Base-by-base conservation (phyloP, 805 yeast species). In the Saccharomycopsis vini region DNA sequence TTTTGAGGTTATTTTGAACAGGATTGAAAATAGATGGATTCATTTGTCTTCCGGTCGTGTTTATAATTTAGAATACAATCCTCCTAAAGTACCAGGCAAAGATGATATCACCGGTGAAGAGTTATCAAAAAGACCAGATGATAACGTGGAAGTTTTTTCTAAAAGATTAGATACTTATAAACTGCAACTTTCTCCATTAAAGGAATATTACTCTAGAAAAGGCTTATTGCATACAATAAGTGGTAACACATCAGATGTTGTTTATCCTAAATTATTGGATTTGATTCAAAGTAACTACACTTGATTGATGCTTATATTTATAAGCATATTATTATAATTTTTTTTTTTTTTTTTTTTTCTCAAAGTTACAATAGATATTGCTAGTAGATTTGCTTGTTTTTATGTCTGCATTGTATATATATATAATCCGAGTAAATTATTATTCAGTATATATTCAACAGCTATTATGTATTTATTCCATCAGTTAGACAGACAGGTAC, bases 101-200 rank as follows among this genome's bases (percentile, higher is more conserved):
- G 97, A 89, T 56, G 97, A 89, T 59, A 56, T 87, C 2, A 89
- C 97, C 0, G 96, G 96, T 0, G 97, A 89, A 57, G 80, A 85
- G 2, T 68, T 89, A 45, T 62, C 73, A 15, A 84, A 87, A 62
- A 72, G 97, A 49, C 69, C 79, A 0, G 97, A 89, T 56, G 97
- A 89, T 59, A 83, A 79, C 16, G 80, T 79, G 1, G 83, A 71
- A 48, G 81, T 82, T 0, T 81, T 89, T 55, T 72, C 73, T 48
- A 70, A 72, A 51, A 64, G 97, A 51, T 61, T 90, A 34, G 77
- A 73, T 28, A 66, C 69, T 28, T 88, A 85, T 60, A 72, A 75
- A 41, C 53, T 61, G 18, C 72, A 76, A 38, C 64, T 87, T 13
- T 69, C 54, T 4, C 94, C 94, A 2, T 62, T 90, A 50, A 77